Evolutionary conservation across 257 asterid species (phyloP).

Genomic region (Nicotiana attenuata): DNA sequence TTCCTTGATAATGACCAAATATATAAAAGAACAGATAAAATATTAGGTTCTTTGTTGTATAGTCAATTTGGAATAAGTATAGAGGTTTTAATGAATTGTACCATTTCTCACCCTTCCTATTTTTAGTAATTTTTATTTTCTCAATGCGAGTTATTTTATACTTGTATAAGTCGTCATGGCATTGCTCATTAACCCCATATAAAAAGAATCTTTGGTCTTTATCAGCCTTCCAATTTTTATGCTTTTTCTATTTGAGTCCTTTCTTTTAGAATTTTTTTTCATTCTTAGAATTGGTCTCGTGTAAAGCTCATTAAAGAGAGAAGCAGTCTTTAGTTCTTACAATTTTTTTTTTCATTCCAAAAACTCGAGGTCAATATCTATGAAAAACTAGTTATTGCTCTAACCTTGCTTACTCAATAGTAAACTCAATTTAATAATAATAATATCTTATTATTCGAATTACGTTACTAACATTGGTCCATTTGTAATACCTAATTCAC

Average conservation of each 20-base stretch:
- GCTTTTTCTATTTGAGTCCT: not conserved
- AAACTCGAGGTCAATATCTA: not conserved
- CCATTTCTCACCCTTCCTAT: not conserved
- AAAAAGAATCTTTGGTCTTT: not conserved
- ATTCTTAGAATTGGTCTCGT: too few relatives aligned
- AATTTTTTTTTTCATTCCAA: too few relatives aligned
- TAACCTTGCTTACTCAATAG: not conserved
- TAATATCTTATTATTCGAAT: not conserved
- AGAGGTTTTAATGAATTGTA: not conserved
- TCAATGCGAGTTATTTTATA: not conserved
- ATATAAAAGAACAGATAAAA: not conserved
- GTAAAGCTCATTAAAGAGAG: too few relatives aligned
- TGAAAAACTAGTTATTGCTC: not conserved
- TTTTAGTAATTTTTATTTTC: not conserved
- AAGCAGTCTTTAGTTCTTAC: too few relatives aligned
- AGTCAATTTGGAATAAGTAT: not conserved
- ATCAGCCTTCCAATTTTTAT: not conserved
- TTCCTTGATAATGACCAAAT: not conserved
- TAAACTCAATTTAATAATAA: not conserved
- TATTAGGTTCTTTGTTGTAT: not conserved
- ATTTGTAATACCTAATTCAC: not conserved
- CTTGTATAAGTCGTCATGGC: not conserved
- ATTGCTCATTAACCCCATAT: not conserved
- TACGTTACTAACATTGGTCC: not conserved
- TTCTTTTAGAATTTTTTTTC: too few relatives aligned